phyloP scores from a whole-genome alignment of 495 filamentous ascomycete genomes.

The Penicillium cosmopolitanum region DNA sequence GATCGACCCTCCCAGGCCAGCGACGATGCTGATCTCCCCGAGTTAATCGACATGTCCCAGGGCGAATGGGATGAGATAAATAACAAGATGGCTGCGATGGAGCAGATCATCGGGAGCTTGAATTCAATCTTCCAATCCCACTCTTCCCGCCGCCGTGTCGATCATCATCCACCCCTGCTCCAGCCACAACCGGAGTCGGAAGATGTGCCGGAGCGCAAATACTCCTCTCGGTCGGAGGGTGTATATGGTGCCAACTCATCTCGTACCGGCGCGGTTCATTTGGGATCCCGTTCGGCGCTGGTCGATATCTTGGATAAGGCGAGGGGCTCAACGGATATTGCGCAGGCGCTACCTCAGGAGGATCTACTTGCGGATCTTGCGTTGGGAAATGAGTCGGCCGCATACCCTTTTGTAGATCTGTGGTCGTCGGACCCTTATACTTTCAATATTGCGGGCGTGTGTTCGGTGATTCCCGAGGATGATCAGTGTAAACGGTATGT shows the following conservation, averaged over 20 bases:
- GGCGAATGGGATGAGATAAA: constrained; percentile 52
- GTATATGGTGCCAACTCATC: constrained; percentile 52
- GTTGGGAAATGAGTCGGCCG: constrained; percentile 75
- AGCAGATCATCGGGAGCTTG: constrained; percentile 45
- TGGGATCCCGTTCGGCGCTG: constrained; percentile 59
- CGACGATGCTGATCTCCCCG: constrained; percentile 30
- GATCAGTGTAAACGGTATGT: constrained; percentile 62
- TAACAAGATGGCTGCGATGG: constrained; percentile 49
- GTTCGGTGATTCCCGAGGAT: constrained; percentile 67
- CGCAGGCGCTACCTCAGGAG: constrained; percentile 67
- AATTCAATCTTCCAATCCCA: constrained; percentile 40
- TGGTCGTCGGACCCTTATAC: constrained; percentile 68
- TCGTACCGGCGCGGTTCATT: constrained; percentile 55
- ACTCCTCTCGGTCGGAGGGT: constrained; percentile 40
- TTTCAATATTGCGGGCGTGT: constrained; percentile 69
- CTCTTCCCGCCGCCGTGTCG: constrained; percentile 28
- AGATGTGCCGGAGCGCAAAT: constrained; percentile 13
- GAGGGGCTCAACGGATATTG: constrained; percentile 39
- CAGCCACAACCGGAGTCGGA: too few species aligned
- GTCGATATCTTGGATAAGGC: constrained; percentile 53
- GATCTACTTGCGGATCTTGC: constrained; percentile 81
- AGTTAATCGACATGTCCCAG: constrained; percentile 44
- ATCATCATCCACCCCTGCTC: constrained; percentile 8
- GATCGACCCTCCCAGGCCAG: constrained; percentile 20
- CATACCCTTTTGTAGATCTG: constrained; percentile 75